Percentiles rank a stretch among this genome's conserved stretches.
Conservation (phyloP, 371 early-diverging fungal genomes). For the Actinomucor elegans region DNA sequence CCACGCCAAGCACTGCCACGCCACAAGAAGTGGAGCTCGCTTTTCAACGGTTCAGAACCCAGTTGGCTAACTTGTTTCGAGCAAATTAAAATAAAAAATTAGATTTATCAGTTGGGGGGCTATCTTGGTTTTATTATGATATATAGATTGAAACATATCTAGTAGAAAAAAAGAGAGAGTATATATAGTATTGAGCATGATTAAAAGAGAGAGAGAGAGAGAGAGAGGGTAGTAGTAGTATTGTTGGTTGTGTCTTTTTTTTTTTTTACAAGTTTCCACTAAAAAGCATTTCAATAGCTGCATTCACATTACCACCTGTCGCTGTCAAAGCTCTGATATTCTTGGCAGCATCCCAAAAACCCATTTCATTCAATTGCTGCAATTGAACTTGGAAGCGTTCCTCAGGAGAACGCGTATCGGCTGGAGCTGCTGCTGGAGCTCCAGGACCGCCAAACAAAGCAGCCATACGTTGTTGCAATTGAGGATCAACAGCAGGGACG, state of each 20-base stretch:
- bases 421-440: conserved; percentile 32
- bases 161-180: no score
- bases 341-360: conserved; percentile 87
- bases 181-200: no score
- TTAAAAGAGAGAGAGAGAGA: no score
- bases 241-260: no score
- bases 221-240: no score
- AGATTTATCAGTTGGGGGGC: no score
- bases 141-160: no score
- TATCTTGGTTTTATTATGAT: no score
- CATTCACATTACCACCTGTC: conserved; percentile 90
- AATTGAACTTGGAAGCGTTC: conserved; percentile 90
- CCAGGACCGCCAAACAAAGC: conserved; percentile 29
- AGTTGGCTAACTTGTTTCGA: conserved; percentile 37
- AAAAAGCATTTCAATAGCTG: conserved; percentile 89
- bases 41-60: conserved; percentile 42
- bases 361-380: conserved; percentile 95
- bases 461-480: conserved; percentile 51
- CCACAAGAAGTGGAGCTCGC: conserved; percentile 30
- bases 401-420: conserved; percentile 73
- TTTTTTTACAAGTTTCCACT: conserved; percentile 30
- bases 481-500: conserved; percentile 46
- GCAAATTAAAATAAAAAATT: conserved; percentile 31
- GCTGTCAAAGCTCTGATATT: conserved; percentile 88
- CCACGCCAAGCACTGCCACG: neutral